phyloP scores from a whole-genome alignment of 768 basidiomycete species.

The Panus rudis region DNA sequence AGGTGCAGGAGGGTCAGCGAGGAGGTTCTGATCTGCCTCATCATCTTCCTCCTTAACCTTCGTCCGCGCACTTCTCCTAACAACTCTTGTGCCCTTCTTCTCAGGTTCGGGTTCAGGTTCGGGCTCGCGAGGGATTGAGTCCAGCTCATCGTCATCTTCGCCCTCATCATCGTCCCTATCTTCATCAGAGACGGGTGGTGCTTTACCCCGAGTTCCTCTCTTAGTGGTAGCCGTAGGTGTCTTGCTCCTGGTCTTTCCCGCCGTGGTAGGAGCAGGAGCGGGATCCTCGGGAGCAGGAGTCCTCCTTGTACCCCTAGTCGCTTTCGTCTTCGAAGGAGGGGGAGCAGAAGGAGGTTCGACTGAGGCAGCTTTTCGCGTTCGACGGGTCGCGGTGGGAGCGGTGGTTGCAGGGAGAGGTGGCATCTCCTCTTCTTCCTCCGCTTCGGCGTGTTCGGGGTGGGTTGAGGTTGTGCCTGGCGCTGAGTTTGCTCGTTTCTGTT shows the following conservation, averaged over 20 bases:
- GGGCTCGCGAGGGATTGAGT: constrained; percentile 10
- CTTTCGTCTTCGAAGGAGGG: background rate
- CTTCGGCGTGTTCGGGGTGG: too few relatives aligned
- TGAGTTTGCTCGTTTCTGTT: too few relatives aligned
- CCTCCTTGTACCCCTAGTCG: background rate
- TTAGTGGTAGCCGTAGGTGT: constrained; percentile 5
- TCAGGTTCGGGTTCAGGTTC: constrained; percentile 9
- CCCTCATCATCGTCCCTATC: constrained; percentile 3
- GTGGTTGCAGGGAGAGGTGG: background rate
- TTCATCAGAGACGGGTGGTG: constrained; percentile 6
- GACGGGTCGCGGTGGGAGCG: background rate
- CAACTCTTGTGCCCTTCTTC: constrained; percentile 8
- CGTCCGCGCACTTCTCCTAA: constrained; percentile 14
- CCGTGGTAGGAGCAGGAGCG: constrained; percentile 1
- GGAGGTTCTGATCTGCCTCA: constrained; percentile 9
- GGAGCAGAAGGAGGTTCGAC: constrained; percentile 1
- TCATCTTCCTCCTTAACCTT: constrained; percentile 14
- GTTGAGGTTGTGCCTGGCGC: too few relatives aligned
- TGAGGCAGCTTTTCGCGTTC: background rate
- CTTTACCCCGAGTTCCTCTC: constrained; percentile 4
- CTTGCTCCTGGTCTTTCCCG: background rate
- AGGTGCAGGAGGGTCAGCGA: constrained; percentile 7
- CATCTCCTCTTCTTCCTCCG: too few relatives aligned
- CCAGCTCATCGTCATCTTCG: constrained; percentile 13
- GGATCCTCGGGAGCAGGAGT: background rate